These are phyloP conservation scores for Zelopaecilomyces penicillatus DNA, from an alignment of 2,329 filamentous ascomycete species.

Conservation along the genomic window DNA sequence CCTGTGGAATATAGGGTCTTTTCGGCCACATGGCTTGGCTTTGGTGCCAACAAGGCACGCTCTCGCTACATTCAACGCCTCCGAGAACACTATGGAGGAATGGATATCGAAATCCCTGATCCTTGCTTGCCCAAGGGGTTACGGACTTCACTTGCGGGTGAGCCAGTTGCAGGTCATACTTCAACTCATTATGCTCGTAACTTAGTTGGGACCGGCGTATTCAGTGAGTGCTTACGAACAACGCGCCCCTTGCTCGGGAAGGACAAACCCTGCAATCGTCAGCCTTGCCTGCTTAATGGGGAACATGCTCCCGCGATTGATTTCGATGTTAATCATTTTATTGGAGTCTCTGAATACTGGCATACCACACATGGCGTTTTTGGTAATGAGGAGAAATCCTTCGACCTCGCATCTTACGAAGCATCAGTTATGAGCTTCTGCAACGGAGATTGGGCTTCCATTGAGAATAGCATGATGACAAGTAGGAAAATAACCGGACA, in stretches of 20 bases:
- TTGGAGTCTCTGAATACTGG: constrained; percentile 98
- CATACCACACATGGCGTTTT: constrained; percentile 97
- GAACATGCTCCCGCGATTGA: constrained; percentile 92
- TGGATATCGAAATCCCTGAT: constrained; percentile 66
- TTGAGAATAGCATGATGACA: constrained; percentile 56
- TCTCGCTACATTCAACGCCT: constrained; percentile 73
- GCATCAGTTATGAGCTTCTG: constrained; percentile 79
- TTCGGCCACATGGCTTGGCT: constrained; percentile 92
- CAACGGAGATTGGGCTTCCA: constrained; percentile 69
- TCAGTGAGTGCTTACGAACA: constrained; percentile 71
- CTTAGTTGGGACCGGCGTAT: constrained; percentile 76
- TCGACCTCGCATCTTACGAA: constrained; percentile 87
- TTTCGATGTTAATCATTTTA: constrained; percentile 94
- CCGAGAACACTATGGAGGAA: constrained; percentile 53
- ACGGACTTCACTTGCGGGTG: constrained; percentile 63
- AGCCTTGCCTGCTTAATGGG: constrained; percentile 83
- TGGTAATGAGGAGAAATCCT: constrained; percentile 67
- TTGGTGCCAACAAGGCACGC: constrained; percentile 91
- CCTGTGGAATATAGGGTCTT: constrained; percentile 81
- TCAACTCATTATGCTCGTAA: constrained; percentile 35
- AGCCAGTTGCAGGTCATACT: constrained; percentile 32
- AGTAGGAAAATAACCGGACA: constrained; percentile 67
- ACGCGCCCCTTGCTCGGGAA: constrained; percentile 86
- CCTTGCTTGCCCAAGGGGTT: constrained; percentile 81
- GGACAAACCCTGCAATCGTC: constrained; percentile 71